Base-by-base conservation (phyloP, 306 rosid species). In the Astragalus glycyphyllos region DNA sequence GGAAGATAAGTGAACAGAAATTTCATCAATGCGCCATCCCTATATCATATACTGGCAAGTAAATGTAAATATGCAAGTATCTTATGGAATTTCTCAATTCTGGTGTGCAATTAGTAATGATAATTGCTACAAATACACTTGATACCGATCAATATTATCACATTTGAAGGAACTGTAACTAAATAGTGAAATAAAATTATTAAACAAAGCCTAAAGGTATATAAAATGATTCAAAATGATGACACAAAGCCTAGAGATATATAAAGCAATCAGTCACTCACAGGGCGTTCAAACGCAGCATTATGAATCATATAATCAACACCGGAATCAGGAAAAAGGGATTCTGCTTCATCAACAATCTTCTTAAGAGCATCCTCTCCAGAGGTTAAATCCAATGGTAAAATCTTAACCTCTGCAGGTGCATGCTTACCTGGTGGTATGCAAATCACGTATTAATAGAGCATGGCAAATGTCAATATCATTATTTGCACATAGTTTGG, bases 241-340 rank as follows among this genome's bases (percentile, higher is more conserved):
- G 7, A 62, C 8, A 37, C 13, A n/a, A 8, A 56, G 4, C 68
- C 0, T 23, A 8, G 5, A 9, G 6, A 14, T 10, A 45, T 10
- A 11, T 65, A 73, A 59, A 58, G 82, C 26, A 56, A 78, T 41
- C 74, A 45, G 65, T 69, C 67, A 87, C 97, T 86, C 77, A 94
- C 96, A 40, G 97, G 98, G 68, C 98, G 96, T 86, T 94, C 98
- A 61, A 76, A 83, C 77, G 97, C 97, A 34, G 97, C 96, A 86
- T 90, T 94, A 60, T 94, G 98, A 72, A 94, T 83, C 96, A 94
- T 88, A 69, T 85, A 90, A 84, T 94, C 95, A 76, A 89, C 88
- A 65, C 98, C 98, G 49, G 83, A 77, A 75, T 85, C 82, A 0
- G 89, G 89, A 45, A 94, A 89, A 74, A 81, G 29, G 7, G 84